Base-by-base conservation (phyloP, 139 green algal genomes). In the Closterium sp. region DNA sequence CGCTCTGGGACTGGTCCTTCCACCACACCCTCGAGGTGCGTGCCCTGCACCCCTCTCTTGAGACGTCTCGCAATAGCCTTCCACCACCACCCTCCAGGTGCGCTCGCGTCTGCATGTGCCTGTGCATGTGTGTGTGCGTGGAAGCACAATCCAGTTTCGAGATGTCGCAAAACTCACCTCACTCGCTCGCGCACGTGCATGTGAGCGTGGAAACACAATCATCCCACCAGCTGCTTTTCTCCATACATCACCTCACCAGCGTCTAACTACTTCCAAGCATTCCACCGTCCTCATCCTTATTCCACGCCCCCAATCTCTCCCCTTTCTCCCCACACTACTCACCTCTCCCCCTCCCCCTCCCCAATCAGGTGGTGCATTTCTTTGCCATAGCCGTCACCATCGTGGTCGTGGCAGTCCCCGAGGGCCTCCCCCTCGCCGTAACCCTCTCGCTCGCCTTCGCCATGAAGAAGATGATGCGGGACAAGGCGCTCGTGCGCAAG, bases 351-450 rank as follows among this genome's bases (percentile, higher is more conserved):
- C 19, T 19, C 84, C 27, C 84, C n/a, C 27, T 3, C n/a, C 84
- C 22, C 28, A 28, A 11, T 38, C 92, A 97, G 73, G 29, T 70
- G 9, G 94, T 99, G 0, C 92, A 98, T 91, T 98, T 98, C 94
- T 99, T 99, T 96, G 96, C 98, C 96, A 97, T 97, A 92, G 93
- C 93, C 17, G 97, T 99, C 42, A 99, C 98, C 91, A 99, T 99
- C 91, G 95, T 99, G 86, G 97, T 98, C 31, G 96, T 98, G 50
- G 96, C 97, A 17, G 96, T 99, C 38, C 97, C 97, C 0, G 97
- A 99, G 94, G 97, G 97, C 38, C 95, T 99, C 85, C 97, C 97
- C 5, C 95, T 99, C 91, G 98, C 95, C 0, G 95, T 96, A 28
- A 96, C 95, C 45, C 90, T 96, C 32, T 92, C 92, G 24, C 86